Evolutionary conservation across 495 filamentous ascomycete species (phyloP), one percentile per base, ranked within the genome.

Genomic region (Hypoxylon crocopeplum): DNA sequence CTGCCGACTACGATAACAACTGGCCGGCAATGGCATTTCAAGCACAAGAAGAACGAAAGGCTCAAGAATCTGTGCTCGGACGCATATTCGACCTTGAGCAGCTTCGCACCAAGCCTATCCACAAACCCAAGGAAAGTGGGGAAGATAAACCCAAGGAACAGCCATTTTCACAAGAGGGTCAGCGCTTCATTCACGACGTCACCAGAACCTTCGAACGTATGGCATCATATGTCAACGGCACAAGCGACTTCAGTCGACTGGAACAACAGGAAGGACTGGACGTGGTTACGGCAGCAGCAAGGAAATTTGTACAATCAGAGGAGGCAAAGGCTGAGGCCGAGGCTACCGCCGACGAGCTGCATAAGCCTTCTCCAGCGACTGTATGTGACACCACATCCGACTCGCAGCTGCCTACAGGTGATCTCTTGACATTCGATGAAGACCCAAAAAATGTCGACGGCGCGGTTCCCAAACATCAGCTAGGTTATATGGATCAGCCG

Each of bases 61-160:
- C 68, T 8, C 84, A 86, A 53, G 84, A 87, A 44, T 66, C 73
- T 0, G 79, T 84, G 0, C 62, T 87, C 24, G 80, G 76, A 12
- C 73, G 69, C 21, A 81, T 87, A 3, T 81, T 87, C 37, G 79
- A 77, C 22, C 54, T 84, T 2, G 77, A 82, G 33, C 56, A 58
- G 12, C 67, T 22, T 21, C 64, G 66, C 0, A 56, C 56, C 7
- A 72, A 71, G 45, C 70, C 0, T 54, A 45, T 15, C 49, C 64
- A 52, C 38, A 69, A 52, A 22, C 51, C 16, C 58, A 64, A 27
- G 53, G 76, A 17, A 64, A 66, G 50, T 68, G 4, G 74, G 37
- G 71, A 71, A 37, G 48, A 59, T 0, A 39, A 32, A 16, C 58
- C 38, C 16, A 20, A 69, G n/a, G 64, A 73, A 24, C 68, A 69